These are phyloP conservation scores for Pseudoturritis turrita DNA, from an alignment of 345 rosid species.

Conservation along the genomic window DNA sequence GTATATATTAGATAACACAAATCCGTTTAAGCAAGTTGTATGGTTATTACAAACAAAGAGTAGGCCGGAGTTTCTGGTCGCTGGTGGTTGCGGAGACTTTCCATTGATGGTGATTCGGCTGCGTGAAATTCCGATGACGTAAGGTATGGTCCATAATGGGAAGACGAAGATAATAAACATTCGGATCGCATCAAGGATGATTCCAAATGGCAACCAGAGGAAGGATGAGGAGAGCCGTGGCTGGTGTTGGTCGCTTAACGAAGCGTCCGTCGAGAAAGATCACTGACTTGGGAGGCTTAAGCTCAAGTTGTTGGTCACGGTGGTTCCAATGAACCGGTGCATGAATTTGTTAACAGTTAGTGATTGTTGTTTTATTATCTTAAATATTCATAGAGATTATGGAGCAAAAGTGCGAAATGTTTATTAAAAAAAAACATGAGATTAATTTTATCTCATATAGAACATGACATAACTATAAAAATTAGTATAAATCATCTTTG, in stretches of 20 bases:
- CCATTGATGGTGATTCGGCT: conserved; percentile 54
- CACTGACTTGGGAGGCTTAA: conserved; percentile 27
- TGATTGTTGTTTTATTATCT: too few relatives aligned
- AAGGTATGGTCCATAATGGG: conserved; percentile 48
- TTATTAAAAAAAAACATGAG: too few relatives aligned
- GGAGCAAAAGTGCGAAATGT: too few relatives aligned
- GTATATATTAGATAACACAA: conserved; percentile 62
- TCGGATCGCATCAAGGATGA: conserved; percentile 51
- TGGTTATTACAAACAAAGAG: conserved; percentile 79
- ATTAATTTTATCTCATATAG: too few relatives aligned
- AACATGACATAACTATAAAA: conserved; percentile 57
- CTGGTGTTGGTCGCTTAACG: conserved; percentile 67
- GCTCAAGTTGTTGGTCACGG: conserved; percentile 24
- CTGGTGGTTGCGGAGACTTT: conserved; percentile 1
- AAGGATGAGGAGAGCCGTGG: conserved; percentile 51
- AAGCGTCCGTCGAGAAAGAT: conserved; percentile 82
- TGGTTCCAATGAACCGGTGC: conserved; percentile 12
- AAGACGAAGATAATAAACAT: conserved; percentile 6
- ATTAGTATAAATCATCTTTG: conserved; percentile 29
- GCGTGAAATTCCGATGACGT: conserved; percentile 39
- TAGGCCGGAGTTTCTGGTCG: conserved; percentile 8
- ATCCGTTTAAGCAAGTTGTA: conserved; percentile 67
- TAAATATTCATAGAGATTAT: too few relatives aligned
- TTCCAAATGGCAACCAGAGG: conserved; percentile 74
- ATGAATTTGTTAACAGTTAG: neutral